Evolutionary conservation across 768 basidiomycete species (phyloP).

Genomic region (Udeniomyces megalosporus): DNA sequence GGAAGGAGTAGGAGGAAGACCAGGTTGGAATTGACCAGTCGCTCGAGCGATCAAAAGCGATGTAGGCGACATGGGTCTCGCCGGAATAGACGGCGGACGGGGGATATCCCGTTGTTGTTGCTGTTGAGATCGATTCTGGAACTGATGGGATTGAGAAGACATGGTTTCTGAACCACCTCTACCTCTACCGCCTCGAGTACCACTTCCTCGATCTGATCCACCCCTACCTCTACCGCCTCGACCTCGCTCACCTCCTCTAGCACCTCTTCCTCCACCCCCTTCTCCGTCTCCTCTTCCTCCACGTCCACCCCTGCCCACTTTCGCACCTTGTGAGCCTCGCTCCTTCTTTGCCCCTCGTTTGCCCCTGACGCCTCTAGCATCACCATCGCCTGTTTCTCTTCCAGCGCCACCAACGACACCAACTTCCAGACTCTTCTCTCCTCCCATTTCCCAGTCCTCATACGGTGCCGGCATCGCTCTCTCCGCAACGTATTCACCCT

Average conservation of each 20-base stretch:
- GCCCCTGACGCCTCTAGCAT: background rate
- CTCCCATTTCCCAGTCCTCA: constrained; percentile 3
- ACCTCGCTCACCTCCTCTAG: background rate
- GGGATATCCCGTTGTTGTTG: background rate
- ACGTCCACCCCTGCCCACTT: background rate
- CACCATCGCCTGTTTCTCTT: background rate
- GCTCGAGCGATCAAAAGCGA: constrained; percentile 14
- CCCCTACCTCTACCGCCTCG: background rate
- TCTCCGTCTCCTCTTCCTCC: background rate
- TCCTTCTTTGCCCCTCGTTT: background rate
- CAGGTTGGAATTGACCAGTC: background rate
- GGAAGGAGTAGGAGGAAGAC: background rate
- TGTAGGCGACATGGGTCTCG: constrained; percentile 13
- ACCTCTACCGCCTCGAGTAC: background rate
- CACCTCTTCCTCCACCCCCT: background rate
- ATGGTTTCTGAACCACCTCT: background rate
- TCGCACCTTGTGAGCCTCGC: background rate
- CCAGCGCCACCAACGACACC: background rate
- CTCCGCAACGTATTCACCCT: background rate
- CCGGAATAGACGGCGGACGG: background rate
- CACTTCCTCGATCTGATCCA: background rate
- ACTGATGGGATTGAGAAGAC: background rate
- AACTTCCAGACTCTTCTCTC: background rate
- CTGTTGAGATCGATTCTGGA: background rate
- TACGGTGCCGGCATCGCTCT: constrained; percentile 7